Evolutionary conservation across 2,329 filamentous ascomycete species (phyloP).

Genomic region (Fusarium sp.): DNA sequence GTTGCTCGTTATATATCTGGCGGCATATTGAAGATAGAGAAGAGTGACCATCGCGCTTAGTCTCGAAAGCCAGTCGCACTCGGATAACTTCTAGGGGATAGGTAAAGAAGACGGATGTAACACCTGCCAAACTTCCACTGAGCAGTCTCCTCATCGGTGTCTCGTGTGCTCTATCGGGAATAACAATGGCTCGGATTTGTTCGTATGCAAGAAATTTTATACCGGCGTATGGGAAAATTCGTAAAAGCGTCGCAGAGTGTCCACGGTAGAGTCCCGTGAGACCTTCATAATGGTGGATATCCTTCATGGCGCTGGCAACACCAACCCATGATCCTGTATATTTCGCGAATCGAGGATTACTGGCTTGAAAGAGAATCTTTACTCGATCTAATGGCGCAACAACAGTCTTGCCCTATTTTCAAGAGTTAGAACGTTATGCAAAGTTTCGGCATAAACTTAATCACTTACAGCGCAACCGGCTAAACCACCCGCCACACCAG

Average conservation of each 20-base stretch:
- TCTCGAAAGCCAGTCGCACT: constrained; percentile 95
- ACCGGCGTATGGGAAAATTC: constrained; percentile 96
- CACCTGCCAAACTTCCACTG: constrained; percentile 80
- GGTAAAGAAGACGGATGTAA: constrained; percentile 94
- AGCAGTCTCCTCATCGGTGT: constrained; percentile 81
- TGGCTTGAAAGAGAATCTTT: constrained; percentile 98
- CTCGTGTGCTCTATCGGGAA: constrained; percentile 78
- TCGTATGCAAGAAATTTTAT: constrained; percentile 99
- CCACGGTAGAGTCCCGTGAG: constrained; percentile 85
- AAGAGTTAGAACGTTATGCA: constrained; percentile 20
- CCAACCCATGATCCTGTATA: constrained; percentile 92
- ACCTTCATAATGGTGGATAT: constrained; percentile 84
- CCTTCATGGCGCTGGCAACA: constrained; percentile 81
- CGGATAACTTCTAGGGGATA: constrained; percentile 95
- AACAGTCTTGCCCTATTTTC: constrained; percentile 84
- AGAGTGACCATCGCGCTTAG: constrained; percentile 76
- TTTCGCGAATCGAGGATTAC: constrained; percentile 92
- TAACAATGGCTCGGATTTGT: constrained; percentile 86
- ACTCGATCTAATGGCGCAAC: constrained; percentile 97
- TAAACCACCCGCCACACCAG: constrained; percentile 86
- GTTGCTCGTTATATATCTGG: constrained; percentile 86
- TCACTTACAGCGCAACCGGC: constrained; percentile 88
- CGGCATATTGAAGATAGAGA: constrained; percentile 81
- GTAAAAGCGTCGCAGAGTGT: constrained; percentile 91
- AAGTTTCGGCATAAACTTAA: neutral